Conservation (phyloP, 768 basidiomycete genomes). For the Strobilomyces confusus region DNA sequence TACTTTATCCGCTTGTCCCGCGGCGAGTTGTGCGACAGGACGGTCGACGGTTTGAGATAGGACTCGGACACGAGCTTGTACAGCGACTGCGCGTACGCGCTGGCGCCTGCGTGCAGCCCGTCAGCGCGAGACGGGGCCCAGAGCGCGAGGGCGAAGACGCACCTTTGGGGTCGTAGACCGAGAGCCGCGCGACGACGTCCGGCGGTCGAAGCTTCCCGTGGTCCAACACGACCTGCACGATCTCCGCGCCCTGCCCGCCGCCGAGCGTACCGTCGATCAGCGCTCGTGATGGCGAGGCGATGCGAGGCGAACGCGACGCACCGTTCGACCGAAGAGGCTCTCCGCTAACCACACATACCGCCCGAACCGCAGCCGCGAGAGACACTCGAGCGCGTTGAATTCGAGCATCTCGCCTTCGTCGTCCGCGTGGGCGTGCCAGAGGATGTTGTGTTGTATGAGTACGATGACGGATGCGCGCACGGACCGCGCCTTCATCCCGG, state of each 20-base stretch:
- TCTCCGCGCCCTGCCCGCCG: slow-evolving; percentile 57
- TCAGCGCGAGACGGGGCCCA: not conserved
- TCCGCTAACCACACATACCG: slow-evolving; percentile 74
- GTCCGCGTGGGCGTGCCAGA: slow-evolving; percentile 76
- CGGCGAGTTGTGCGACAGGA: slow-evolving; percentile 74
- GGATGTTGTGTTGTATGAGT: slow-evolving; percentile 86
- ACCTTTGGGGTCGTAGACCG: slow-evolving; percentile 59
- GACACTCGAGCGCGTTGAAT: slow-evolving; percentile 78
- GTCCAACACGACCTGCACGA: slow-evolving; percentile 73
- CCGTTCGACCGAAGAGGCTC: slow-evolving; percentile 64
- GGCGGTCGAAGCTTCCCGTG: slow-evolving; percentile 81
- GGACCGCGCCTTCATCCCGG: slow-evolving; percentile 61
- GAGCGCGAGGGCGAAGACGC: slow-evolving; percentile 16
- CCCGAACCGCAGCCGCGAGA: slow-evolving; percentile 79
- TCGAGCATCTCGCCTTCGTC: slow-evolving; percentile 78
- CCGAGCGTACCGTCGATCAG: not conserved
- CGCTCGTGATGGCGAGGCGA: not conserved
- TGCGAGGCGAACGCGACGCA: slow-evolving; percentile 34
- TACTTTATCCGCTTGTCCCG: slow-evolving; percentile 78
- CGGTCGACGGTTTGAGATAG: slow-evolving; percentile 80
- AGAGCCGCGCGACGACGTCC: slow-evolving; percentile 57
- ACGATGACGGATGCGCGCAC: slow-evolving; percentile 69
- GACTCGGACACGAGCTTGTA: slow-evolving; percentile 64
- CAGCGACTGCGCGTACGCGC: slow-evolving; percentile 55
- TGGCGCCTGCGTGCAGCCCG: slow-evolving; percentile 22